Evolutionary conservation across 2,329 filamentous ascomycete species (phyloP), one percentile per base, ranked within the genome.

Genomic region (Xylaria sp.): DNA sequence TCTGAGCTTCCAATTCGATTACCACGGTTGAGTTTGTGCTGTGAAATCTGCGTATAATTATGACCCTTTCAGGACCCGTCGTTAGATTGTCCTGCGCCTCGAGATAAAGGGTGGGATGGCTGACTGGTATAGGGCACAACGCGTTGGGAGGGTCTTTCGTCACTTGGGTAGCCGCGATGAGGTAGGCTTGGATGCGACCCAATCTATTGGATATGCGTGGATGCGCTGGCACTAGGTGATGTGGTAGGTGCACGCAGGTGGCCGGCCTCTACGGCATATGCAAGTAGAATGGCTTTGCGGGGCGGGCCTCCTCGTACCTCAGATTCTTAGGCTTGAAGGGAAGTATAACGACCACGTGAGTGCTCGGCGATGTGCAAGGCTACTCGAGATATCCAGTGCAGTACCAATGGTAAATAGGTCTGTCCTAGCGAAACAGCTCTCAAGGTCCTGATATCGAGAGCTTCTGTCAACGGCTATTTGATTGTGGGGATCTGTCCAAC

Each of bases 171-270:
- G 75, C 77, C 74, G 77, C 72, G 76, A 75, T 75, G 75, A 78
- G 77, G 78, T 75, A 79, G 77, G 77, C 76, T 61, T 77, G 76
- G 77, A 77, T 79, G 78, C 76, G 75, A 80, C 78, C 78, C 79
- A 83, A 83, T 83, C 79, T 82, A 84, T 83, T 83, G 79, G 81
- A 79, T 81, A 82, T 83, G 82, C 78, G 83, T 79, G 78, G 80
- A 84, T 87, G 85, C 82, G 85, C 81, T 87, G 85, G 84, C 85
- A 87, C 72, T 78, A 72, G 73, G 76, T 75, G 77, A 80, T 78
- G 77, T 82, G 77, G 78, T 79, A 80, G 77, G 78, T 80, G 78
- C 78, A 80, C 79, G 81, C 78, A 80, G 79, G 80, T 79, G 79
- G 80, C 79, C 77, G 79, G 79, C 80, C 80, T 79, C 81, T 79